Evolutionary conservation across 805 yeast genomes (phyloP).

Genomic region (Myxozyma geophila): DNA sequence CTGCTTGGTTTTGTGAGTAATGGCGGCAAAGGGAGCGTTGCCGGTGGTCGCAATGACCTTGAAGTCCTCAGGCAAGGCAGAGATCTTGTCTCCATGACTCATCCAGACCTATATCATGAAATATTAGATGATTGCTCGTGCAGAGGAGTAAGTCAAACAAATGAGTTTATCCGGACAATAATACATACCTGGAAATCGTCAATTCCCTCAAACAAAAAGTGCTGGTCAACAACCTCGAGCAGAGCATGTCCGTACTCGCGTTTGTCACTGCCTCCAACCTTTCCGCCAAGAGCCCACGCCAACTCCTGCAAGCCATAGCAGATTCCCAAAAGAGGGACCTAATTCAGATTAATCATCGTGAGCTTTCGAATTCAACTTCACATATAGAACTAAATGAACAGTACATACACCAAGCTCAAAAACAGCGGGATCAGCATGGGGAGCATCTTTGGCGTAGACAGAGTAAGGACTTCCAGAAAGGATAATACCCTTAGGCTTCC

Average conservation of each 20-base stretch:
- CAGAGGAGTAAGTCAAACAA: background rate
- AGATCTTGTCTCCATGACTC: slow-evolving; percentile 98
- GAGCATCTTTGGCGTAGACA: slow-evolving; percentile 92
- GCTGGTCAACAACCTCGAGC: slow-evolving; percentile 59
- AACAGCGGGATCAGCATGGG: slow-evolving; percentile 94
- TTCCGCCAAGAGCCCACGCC: slow-evolving; percentile 92
- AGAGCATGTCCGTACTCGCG: slow-evolving; percentile 98
- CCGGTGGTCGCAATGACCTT: slow-evolving; percentile 86
- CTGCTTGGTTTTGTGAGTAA: slow-evolving; percentile 69
- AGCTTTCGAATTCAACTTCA: background rate
- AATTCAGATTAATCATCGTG: background rate
- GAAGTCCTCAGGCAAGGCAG: slow-evolving; percentile 86
- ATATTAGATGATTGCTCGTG: too few species aligned
- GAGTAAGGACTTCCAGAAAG: slow-evolving; percentile 98
- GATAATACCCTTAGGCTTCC: slow-evolving; percentile 97
- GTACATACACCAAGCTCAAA: slow-evolving; percentile 72
- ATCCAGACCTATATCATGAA: slow-evolving; percentile 75
- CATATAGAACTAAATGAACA: background rate
- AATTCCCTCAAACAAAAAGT: slow-evolving; percentile 82
- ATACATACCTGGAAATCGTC: slow-evolving; percentile 71
- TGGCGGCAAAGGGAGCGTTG: slow-evolving; percentile 95
- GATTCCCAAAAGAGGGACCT: slow-evolving; percentile 88
- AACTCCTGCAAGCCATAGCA: slow-evolving; percentile 99
- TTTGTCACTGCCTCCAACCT: slow-evolving; percentile 94
- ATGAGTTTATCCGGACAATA: background rate